A percentile compares a stretch with the other conserved stretches of the same genome.
Conservation (phyloP, 1,139 yeast genomes). For the Arxiozyma telluris region DNA sequence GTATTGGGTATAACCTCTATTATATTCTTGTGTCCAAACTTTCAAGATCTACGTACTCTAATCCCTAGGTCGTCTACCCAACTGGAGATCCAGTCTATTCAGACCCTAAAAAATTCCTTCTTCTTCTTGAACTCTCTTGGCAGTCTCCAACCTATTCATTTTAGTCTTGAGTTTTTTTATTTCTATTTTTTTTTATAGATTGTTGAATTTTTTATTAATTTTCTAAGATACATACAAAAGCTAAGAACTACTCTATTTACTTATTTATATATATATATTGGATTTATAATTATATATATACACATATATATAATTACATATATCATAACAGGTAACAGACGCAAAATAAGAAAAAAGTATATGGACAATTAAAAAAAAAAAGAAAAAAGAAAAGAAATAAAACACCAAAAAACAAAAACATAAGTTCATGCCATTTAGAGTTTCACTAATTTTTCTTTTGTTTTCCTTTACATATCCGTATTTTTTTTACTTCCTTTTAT, state of each 20-base stretch:
- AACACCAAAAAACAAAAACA: not conserved
- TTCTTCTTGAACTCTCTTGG: not conserved
- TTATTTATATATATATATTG: no score
- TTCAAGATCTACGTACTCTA: no score
- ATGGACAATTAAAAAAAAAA: not conserved
- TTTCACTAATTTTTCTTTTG: not conserved
- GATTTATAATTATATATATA: no score
- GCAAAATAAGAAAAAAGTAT: not conserved
- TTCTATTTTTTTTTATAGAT: not conserved
- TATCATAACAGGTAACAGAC: not conserved
- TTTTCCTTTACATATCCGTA: not conserved
- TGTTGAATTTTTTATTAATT: conserved; percentile 1
- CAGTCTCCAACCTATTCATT: not conserved
- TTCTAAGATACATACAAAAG: conserved; percentile 3
- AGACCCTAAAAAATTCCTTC: no score
- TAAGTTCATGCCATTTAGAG: no score
- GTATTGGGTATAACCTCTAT: no score
- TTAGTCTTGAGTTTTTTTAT: no score
- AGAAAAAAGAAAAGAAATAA: not conserved
- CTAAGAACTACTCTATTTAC: conserved; percentile 1
- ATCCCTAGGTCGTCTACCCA: no score
- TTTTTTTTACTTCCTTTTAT: no score
- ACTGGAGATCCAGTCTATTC: no score
- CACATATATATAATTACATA: no score
- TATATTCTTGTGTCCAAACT: no score